These are phyloP conservation scores for Plasmodium billcollinsi DNA, from an alignment of 169 alveolate genomes.

Conservation along the genomic window DNA sequence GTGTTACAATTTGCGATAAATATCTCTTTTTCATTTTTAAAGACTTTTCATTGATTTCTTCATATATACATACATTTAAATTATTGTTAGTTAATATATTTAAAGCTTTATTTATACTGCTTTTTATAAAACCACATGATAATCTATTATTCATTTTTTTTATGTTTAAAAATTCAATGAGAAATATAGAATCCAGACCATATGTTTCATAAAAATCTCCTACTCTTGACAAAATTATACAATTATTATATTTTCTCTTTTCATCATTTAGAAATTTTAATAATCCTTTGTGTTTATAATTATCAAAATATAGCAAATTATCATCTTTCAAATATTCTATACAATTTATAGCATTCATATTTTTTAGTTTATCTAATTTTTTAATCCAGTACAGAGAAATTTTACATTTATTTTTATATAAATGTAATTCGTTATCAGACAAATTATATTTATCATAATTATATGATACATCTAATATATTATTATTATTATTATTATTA, in stretches of 20 bases:
- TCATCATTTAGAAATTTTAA: constrained; percentile 78
- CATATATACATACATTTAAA: constrained; percentile 75
- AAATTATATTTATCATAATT: constrained; percentile 1
- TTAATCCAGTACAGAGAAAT: constrained; percentile 61
- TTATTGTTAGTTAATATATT: constrained; percentile 65
- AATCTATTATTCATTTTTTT: constrained; percentile 76
- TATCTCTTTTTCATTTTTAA: constrained; percentile 66
- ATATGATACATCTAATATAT: not conserved
- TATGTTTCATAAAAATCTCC: constrained; percentile 82
- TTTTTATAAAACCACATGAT: constrained; percentile 76
- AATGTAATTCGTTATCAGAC: constrained; percentile 32
- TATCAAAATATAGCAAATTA: constrained; percentile 67
- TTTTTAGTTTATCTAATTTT: constrained; percentile 63
- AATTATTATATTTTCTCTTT: constrained; percentile 76
- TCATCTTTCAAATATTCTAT: constrained; percentile 66
- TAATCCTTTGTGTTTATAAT: constrained; percentile 70
- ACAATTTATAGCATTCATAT: constrained; percentile 75
- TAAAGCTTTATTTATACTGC: constrained; percentile 69
- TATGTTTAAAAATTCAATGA: constrained; percentile 79
- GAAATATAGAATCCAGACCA: constrained; percentile 83
- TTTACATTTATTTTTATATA: constrained; percentile 45
- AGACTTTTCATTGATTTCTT: constrained; percentile 74
- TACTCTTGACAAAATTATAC: constrained; percentile 76
- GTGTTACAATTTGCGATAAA: constrained; percentile 78
- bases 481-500: constrained; percentile 2